A percentile compares a stretch with the other conserved stretches of the same genome.
Conservation (phyloP, 1,139 yeast genomes). For the Yamadazyma buinensis region DNA sequence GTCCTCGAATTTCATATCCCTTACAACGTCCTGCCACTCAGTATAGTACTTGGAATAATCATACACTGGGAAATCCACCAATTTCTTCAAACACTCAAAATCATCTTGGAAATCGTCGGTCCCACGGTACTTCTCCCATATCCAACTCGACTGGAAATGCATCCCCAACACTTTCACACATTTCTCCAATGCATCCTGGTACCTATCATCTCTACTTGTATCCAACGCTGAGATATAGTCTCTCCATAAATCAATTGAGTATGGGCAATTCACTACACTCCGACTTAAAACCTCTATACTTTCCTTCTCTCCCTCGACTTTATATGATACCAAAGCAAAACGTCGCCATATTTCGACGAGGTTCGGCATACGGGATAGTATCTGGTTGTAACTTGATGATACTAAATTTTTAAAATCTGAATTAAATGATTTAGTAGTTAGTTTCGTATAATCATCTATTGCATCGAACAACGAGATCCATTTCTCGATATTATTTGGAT, state of each 20-base stretch:
- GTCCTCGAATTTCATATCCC: constrained; percentile 29
- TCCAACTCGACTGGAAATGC: constrained; percentile 56
- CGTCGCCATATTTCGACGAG: constrained; percentile 60
- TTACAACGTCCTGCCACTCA: constrained; percentile 41
- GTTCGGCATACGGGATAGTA: constrained; percentile 53
- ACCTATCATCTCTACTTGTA: neutral
- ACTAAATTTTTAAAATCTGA: constrained; percentile 20
- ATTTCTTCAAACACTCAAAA: constrained; percentile 34
- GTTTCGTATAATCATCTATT: constrained; percentile 12
- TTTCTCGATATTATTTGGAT: constrained; percentile 22
- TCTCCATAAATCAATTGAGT: constrained; percentile 61
- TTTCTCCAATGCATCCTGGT: neutral
- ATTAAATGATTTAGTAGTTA: constrained; percentile 11
- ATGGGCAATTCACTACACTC: constrained; percentile 49
- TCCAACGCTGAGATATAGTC: constrained; percentile 53
- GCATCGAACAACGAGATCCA: constrained; percentile 31
- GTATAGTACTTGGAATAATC: constrained; percentile 66
- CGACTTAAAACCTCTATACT: constrained; percentile 46
- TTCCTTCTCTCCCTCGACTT: constrained; percentile 48
- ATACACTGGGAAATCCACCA: constrained; percentile 57
- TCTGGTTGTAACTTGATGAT: constrained; percentile 19
- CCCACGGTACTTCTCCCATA: constrained; percentile 64
- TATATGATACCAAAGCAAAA: constrained; percentile 51
- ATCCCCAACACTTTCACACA: constrained; percentile 35
- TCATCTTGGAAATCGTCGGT: constrained; percentile 33